Percentiles rank a stretch among this genome's conserved stretches.
phyloP scores from a whole-genome alignment of 2,329 filamentous ascomycete species.

The Trichoderma sp. region DNA sequence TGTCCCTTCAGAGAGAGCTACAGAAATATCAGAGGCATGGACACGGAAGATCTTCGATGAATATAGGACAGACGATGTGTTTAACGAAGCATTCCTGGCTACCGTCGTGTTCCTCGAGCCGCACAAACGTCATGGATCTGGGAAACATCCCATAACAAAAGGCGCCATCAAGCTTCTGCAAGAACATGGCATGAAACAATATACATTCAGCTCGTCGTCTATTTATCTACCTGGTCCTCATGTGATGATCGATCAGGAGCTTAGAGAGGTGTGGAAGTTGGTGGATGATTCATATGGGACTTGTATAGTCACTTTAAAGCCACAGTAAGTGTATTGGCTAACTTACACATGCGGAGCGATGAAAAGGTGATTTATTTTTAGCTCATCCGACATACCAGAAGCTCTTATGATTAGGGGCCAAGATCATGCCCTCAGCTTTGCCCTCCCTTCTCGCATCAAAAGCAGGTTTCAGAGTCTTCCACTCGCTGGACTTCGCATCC shows the following conservation, averaged over 20 bases:
- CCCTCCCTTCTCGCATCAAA: neutral
- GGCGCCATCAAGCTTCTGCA: neutral
- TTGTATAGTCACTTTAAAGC: neutral
- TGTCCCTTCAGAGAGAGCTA: accelerated
- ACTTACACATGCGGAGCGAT: neutral
- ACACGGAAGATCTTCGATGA: neutral
- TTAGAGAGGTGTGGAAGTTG: neutral
- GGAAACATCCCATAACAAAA: neutral
- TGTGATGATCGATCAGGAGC: neutral
- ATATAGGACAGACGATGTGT: neutral
- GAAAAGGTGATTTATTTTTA: neutral
- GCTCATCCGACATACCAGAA: neutral
- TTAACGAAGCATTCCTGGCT: neutral
- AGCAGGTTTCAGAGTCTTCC: neutral
- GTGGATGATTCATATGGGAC: neutral
- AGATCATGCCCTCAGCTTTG: neutral
- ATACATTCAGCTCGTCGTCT: neutral
- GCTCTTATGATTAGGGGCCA: neutral
- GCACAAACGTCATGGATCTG: neutral
- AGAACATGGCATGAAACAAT: neutral
- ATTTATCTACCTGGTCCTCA: neutral
- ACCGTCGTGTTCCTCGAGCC: neutral
- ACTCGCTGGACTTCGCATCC: neutral
- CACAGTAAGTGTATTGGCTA: neutral
- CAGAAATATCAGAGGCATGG: neutral